A percentile compares a stretch with the other conserved stretches of the same genome.
phyloP scores from a whole-genome alignment of 331 rosid species.

The Acacia pycnantha region DNA sequence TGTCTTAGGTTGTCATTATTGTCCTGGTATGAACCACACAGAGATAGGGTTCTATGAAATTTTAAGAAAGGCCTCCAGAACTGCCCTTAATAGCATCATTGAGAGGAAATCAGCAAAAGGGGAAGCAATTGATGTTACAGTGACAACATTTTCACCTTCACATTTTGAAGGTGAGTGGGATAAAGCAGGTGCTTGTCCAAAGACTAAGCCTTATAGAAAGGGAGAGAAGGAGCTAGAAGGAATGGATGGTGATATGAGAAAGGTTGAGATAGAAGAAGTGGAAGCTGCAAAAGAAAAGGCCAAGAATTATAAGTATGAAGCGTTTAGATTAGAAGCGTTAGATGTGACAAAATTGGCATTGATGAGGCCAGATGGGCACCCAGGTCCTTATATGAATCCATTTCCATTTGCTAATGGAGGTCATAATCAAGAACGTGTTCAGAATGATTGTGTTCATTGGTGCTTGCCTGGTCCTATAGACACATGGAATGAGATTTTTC shows the following conservation, averaged over 20 bases:
- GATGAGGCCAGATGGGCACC: slow-evolving; percentile 95
- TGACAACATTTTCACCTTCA: slow-evolving; percentile 85
- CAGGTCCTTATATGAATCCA: slow-evolving; percentile 88
- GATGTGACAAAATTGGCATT: slow-evolving; percentile 72
- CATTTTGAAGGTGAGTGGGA: slow-evolving; percentile 99
- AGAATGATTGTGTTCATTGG: slow-evolving; percentile 97
- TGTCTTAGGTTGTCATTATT: slow-evolving; percentile 78
- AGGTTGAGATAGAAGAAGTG: slow-evolving; percentile 70
- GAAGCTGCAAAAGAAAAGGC: slow-evolving; percentile 53
- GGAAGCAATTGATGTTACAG: slow-evolving; percentile 43
- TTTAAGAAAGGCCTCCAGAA: slow-evolving; percentile 69
- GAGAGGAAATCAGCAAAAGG: slow-evolving; percentile 43
- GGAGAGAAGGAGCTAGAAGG: slow-evolving; percentile 72
- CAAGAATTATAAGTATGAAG: not conserved
- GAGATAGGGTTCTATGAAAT: slow-evolving; percentile 87
- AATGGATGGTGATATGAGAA: slow-evolving; percentile 84
- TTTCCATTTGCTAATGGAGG: slow-evolving; percentile 69
- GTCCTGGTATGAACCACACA: slow-evolving; percentile 76
- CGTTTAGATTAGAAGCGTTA: slow-evolving; percentile 59
- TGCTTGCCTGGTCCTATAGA: slow-evolving; percentile 93
- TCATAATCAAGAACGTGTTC: slow-evolving; percentile 50
- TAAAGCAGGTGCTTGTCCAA: slow-evolving; percentile 77
- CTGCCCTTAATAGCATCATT: slow-evolving; percentile 50
- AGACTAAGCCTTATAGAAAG: slow-evolving; percentile 53
- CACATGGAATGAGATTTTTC: slow-evolving; percentile 92